Evolutionary conservation across 805 yeast species (phyloP), one percentile per base, ranked within the genome.

Genomic region (Saccharomycopsis javanensis): DNA sequence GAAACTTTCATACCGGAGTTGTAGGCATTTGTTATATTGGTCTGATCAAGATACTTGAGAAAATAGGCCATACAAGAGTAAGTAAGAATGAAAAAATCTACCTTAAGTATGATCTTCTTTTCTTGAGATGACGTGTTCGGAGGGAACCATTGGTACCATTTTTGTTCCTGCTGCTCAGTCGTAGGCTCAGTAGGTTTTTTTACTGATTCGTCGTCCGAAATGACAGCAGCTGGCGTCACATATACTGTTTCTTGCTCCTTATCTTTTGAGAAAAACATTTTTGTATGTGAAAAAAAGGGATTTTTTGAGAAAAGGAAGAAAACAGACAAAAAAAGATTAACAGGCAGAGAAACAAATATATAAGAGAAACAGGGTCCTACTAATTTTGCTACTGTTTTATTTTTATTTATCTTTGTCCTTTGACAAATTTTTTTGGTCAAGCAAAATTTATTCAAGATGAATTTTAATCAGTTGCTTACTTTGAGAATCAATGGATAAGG

Each of bases 11-110:
- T 75, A 20, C 87, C 85, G 18, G 83, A 77, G 48, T 80, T 82
- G 64, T 83, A 85, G 1, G 88, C 89, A 64, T 83, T 82, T 59
- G 76, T 77, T 56, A 80, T 70, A 66, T 84, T 85, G 51, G 79
- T 72, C 57, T 76, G 76, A 65, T 85, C 89, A 53, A 85, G 70
- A 55, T 81, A 79, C 65, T 83, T 84, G 56, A 74, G 71, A 85
- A 87, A 85, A 67, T 83, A 83, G 1, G 81, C 82, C 57, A 81
- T 68, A 66, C 81, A 77, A 0, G 85, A 74, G 61, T 80, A 80
- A 50, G 75, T 71, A n/a, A 82, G 74, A 53, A 85, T 69, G 31
- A 81, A 65, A 11, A 80, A 60, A 63, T 84, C 89, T 33, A 83
- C 65, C 65, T 83, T 83, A 60, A 73, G 67, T 13, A 81, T 64